A percentile compares a stretch with the other conserved stretches of the same genome.
Conservation (phyloP, 2,329 filamentous ascomycete genomes). For the Apiospora koreana region DNA sequence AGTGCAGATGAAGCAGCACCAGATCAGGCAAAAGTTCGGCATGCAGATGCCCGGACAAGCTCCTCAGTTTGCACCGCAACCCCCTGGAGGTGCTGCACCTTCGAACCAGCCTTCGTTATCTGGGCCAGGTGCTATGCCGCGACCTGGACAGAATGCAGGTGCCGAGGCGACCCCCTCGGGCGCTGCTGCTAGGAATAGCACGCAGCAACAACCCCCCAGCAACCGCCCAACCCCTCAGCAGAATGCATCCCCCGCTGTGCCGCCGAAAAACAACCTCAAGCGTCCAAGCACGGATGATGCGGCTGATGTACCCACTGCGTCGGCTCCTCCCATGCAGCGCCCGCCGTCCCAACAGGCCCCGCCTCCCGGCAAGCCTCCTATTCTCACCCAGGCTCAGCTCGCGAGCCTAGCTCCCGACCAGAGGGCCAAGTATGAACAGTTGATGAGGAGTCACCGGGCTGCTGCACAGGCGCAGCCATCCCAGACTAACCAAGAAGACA, state of each 20-base stretch:
- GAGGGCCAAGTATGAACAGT: constrained; percentile 30
- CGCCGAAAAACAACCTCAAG: constrained; percentile 48
- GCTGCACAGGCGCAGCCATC: constrained; percentile 19
- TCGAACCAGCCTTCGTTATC: constrained; percentile 16
- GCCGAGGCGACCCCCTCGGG: neutral
- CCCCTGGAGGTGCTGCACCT: constrained; percentile 19
- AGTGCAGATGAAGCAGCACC: constrained; percentile 25
- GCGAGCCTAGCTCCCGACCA: constrained; percentile 47
- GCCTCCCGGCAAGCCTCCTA: constrained; percentile 22
- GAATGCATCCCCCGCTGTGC: constrained; percentile 39
- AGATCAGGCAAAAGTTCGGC: constrained; percentile 17
- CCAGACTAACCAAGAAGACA: constrained; percentile 38
- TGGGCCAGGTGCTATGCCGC: neutral
- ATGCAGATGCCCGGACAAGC: constrained; percentile 13
- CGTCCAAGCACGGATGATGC: constrained; percentile 50
- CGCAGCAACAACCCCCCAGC: constrained; percentile 20
- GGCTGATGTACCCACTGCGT: constrained; percentile 26
- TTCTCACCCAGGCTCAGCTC: constrained; percentile 39
- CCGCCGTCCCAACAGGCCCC: constrained; percentile 31
- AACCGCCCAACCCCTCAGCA: constrained; percentile 29
- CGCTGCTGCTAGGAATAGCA: constrained; percentile 21
- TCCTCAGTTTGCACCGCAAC: constrained; percentile 20
- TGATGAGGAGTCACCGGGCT: constrained; percentile 24
- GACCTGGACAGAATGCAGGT: neutral
- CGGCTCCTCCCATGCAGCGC: constrained; percentile 26